phyloP scores from a whole-genome alignment of 495 filamentous ascomycete species.

The Hypomontagnella monticulosa region DNA sequence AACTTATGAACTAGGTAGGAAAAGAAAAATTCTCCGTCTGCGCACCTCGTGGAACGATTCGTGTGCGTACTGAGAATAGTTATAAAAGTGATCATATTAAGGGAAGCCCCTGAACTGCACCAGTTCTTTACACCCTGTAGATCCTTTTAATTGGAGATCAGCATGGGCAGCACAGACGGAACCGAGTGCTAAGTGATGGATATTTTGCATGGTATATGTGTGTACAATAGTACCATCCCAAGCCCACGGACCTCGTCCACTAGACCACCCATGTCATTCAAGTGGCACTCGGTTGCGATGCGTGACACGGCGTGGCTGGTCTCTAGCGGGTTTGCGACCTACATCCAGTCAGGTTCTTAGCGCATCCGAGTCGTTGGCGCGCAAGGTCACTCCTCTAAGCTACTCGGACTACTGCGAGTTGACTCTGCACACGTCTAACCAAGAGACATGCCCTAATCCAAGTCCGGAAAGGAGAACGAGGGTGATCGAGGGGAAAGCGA shows the following conservation, averaged over 20 bases:
- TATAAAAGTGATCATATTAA: slow-evolving; percentile 18
- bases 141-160: slow-evolving; percentile 34
- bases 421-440: slow-evolving; percentile 19
- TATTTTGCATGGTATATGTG: slow-evolving; percentile 7
- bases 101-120: slow-evolving; percentile 31
- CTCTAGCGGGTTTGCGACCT: slow-evolving; percentile 20
- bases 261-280: slow-evolving; percentile 31
- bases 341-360: slow-evolving; percentile 24
- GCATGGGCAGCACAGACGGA: slow-evolving; percentile 34
- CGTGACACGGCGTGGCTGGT: slow-evolving; percentile 16
- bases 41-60: too few relatives aligned
- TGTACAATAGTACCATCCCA: slow-evolving; percentile 21
- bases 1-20: neutral
- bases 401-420: slow-evolving; percentile 19
- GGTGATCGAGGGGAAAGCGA: slow-evolving; percentile 11
- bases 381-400: slow-evolving; percentile 7
- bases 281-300: slow-evolving; percentile 36
- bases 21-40: slow-evolving; percentile 5
- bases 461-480: slow-evolving; percentile 22
- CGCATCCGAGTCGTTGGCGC: slow-evolving; percentile 20
- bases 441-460: slow-evolving; percentile 19
- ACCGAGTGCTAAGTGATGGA: slow-evolving; percentile 6
- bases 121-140: slow-evolving; percentile 29
- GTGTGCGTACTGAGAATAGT: neutral
- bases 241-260: slow-evolving; percentile 38